Evolutionary conservation across 1,284 basidiomycete species (phyloP).

Genomic region (Volvariella surrecta): DNA sequence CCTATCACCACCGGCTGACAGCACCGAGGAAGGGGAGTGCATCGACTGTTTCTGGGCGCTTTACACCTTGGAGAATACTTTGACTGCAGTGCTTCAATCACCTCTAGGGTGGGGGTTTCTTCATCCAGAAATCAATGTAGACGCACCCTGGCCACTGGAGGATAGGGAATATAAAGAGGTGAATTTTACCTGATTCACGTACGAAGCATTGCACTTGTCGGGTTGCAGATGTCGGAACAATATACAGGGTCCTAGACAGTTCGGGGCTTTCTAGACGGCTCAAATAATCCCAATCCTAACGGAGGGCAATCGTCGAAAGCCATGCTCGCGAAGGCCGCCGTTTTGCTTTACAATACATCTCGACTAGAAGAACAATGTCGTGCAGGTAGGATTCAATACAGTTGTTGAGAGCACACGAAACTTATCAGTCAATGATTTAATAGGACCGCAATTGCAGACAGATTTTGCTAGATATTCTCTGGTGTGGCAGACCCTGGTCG

Average conservation of each 20-base stretch:
- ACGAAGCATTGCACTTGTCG: not conserved
- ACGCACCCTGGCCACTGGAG: conserved; percentile 50
- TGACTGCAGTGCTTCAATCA: conserved; percentile 18
- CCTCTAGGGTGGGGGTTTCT: conserved; percentile 27
- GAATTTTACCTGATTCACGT: conserved; percentile 6
- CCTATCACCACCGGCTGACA: conserved; percentile 17
- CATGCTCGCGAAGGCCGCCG: conserved; percentile 27
- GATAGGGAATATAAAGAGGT: conserved; percentile 29
- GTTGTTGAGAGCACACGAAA: not conserved
- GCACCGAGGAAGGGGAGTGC: conserved; percentile 22
- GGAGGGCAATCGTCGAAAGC: conserved; percentile 14
- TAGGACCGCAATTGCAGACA: too few species aligned
- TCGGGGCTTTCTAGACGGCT: conserved; percentile 24
- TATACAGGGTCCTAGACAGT: conserved; percentile 19
- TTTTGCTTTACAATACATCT: conserved; percentile 32
- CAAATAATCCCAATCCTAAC: conserved; percentile 6
- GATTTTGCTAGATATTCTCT: too few species aligned
- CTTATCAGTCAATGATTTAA: too few species aligned
- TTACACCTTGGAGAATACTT: conserved; percentile 20
- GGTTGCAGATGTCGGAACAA: conserved; percentile 17
- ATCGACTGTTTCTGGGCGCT: conserved; percentile 23
- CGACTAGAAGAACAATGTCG: conserved; percentile 12
- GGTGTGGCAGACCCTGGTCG: too few species aligned
- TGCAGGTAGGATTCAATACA: not conserved
- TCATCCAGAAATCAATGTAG: conserved; percentile 37